Conservation (phyloP, 78 protist genomes). For the Dictyostelium discoideum region dicty_2.7 NC_007089.4:1585001-1585500, state of each 20-base stretch:
- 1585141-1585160: slow-evolving; percentile 37
- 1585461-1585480: background rate
- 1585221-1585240: slow-evolving; percentile 24
- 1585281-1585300: background rate
- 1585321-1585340: background rate
- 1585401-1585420: background rate
- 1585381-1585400: background rate
- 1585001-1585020: background rate
- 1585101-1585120: background rate
- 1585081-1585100: slow-evolving; percentile 41
- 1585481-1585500: background rate
- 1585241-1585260: background rate
- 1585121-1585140: background rate
- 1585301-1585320: background rate
- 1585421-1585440: background rate
- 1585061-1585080: slow-evolving; percentile 18
- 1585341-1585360: too few species aligned
- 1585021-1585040: slow-evolving; percentile 8
- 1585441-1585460: background rate
- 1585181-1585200: background rate
- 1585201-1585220: slow-evolving; percentile 28
- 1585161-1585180: slow-evolving; percentile 18
- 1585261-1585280: slow-evolving; percentile 1
- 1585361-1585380: background rate
- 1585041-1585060: background rate